A percentile compares a stretch with the other conserved stretches of the same genome.
phyloP scores from a whole-genome alignment of 192 early-diverging fungal genomes.

The Backusella tuberculispora region DNA sequence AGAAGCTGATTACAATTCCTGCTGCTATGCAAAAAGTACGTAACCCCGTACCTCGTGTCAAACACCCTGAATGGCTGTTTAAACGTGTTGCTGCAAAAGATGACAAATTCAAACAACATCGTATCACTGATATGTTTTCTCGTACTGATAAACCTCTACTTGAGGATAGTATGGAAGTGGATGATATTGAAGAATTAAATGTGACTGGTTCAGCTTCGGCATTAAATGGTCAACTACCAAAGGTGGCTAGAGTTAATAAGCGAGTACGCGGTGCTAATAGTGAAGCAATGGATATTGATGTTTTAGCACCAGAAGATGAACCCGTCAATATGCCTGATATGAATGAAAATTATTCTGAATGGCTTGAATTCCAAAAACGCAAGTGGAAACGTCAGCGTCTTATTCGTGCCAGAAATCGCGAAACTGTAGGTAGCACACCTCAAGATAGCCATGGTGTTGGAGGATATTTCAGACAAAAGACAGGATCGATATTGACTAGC shows the following conservation, averaged over 20 bases:
- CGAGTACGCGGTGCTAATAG: neutral
- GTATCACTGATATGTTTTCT: conserved; percentile 86
- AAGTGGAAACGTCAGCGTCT: conserved; percentile 72
- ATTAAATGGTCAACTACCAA: neutral
- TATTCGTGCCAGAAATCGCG: conserved; percentile 52
- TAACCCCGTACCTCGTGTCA: conserved; percentile 92
- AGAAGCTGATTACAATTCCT: conserved; percentile 98
- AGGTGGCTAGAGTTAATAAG: conserved; percentile 21
- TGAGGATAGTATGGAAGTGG: conserved; percentile 24
- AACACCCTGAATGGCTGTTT: conserved; percentile 94
- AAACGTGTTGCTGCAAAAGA: conserved; percentile 77
- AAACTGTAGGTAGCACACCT: conserved; percentile 14
- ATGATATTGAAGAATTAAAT: conserved; percentile 25
- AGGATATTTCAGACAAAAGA: conserved; percentile 75
- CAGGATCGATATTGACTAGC: conserved; percentile 62
- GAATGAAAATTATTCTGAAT: conserved; percentile 67
- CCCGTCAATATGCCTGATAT: conserved; percentile 67
- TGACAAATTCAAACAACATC: conserved; percentile 83
- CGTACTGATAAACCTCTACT: conserved; percentile 43
- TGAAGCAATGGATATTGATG: conserved; percentile 20
- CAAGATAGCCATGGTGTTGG: conserved; percentile 28
- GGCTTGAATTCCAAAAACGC: conserved; percentile 77
- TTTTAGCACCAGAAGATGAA: conserved; percentile 43
- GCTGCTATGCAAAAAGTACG: conserved; percentile 94
- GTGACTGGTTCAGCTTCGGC: neutral